Percentiles rank a stretch among this genome's conserved stretches.
These are phyloP conservation scores for Antitrichia curtipendula DNA, from an alignment of 225 moss, liverwort and hornwort genomes.

Conservation along the genomic window DNA sequence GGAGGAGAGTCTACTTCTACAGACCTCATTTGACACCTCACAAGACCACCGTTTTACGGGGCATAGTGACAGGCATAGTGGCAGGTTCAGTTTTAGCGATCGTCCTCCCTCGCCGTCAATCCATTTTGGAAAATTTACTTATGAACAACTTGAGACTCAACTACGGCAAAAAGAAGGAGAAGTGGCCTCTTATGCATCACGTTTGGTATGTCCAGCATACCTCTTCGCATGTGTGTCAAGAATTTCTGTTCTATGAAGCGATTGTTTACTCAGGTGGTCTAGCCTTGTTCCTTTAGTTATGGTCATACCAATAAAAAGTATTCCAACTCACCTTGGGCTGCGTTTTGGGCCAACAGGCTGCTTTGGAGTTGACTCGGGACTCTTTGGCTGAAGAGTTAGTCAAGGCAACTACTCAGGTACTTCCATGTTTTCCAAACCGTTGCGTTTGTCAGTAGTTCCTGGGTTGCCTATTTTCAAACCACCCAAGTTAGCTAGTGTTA, in stretches of 20 bases:
- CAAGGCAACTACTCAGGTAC: slow-evolving; percentile 87
- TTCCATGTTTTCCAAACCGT: background rate
- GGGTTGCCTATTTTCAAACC: background rate
- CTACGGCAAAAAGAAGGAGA: slow-evolving; percentile 95
- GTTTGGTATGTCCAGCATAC: slow-evolving; percentile 51
- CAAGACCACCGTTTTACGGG: slow-evolving; percentile 50
- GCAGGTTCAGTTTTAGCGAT: slow-evolving; percentile 85
- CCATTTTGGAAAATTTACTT: slow-evolving; percentile 59
- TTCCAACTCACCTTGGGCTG: background rate
- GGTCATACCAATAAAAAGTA: background rate
- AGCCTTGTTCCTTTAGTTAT: background rate
- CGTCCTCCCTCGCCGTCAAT: slow-evolving; percentile 78
- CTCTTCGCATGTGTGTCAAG: background rate
- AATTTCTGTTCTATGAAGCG: background rate
- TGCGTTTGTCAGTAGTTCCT: background rate
- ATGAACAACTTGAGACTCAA: slow-evolving; percentile 89
- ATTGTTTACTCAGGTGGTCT: background rate
- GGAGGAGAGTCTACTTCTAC: slow-evolving; percentile 61
- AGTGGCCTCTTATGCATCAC: slow-evolving; percentile 76
- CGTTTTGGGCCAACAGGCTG: slow-evolving; percentile 35
- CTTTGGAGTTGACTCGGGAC: slow-evolving; percentile 87
- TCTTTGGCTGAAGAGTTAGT: slow-evolving; percentile 97
- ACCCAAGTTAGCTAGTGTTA: background rate
- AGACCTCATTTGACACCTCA: slow-evolving; percentile 50
- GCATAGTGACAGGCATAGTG: slow-evolving; percentile 55